Conservation (phyloP, 352 stramenopile genomes). For the Pythium oligandrum region DNA sequence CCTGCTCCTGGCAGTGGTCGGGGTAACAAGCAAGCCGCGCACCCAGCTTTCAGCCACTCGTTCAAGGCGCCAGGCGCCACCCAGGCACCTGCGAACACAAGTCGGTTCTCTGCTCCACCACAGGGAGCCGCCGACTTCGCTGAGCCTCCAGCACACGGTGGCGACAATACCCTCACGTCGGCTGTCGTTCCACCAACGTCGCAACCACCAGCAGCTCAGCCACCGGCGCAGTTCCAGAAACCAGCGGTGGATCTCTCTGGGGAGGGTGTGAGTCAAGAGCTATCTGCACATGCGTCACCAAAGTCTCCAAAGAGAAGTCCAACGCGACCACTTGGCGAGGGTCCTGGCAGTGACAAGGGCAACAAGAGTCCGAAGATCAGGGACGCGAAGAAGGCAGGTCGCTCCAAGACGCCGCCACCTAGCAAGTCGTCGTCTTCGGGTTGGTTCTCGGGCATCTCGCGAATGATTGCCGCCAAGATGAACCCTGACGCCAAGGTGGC, state of each 20-base stretch:
- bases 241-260: constrained; percentile 41
- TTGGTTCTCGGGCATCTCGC: constrained; percentile 59
- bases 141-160: too few relatives aligned
- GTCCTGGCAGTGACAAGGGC: constrained; percentile 70
- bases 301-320: too few relatives aligned
- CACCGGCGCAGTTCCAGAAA: constrained; percentile 24
- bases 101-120: too few relatives aligned
- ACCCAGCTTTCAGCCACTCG: background rate
- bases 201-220: too few relatives aligned
- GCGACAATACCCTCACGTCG: too few relatives aligned
- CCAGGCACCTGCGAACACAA: too few relatives aligned
- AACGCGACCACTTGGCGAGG: constrained; percentile 14
- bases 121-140: too few relatives aligned
- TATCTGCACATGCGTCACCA: too few relatives aligned
- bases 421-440: constrained; percentile 44
- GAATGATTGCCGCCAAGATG: constrained; percentile 71
- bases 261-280: constrained; percentile 19
- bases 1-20: constrained; percentile 10
- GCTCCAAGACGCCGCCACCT: constrained; percentile 79
- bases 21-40: too few relatives aligned
- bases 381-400: constrained; percentile 46
- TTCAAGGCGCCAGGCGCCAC: constrained; percentile 1
- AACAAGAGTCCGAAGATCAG: constrained; percentile 63
- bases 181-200: too few relatives aligned
- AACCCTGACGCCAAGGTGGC: constrained; percentile 82